Evolutionary conservation across 306 rosid genomes (phyloP).

Genomic region (Prunus dulcis): DNA sequence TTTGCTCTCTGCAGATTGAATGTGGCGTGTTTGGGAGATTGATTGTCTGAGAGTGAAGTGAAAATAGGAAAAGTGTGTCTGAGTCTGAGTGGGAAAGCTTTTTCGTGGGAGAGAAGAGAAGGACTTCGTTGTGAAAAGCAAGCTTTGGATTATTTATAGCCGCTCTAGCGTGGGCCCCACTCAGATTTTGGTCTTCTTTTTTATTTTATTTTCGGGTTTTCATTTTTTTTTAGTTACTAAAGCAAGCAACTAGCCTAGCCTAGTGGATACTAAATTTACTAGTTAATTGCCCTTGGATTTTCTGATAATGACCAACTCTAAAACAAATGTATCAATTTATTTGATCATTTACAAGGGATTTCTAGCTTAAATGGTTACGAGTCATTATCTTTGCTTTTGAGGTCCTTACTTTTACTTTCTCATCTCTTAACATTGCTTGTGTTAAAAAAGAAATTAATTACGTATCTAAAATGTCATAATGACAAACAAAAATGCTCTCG

Average conservation of each 20-base stretch:
- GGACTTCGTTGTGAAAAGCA: constrained; percentile 13
- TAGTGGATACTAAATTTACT: constrained; percentile 1
- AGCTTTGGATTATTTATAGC: constrained; percentile 43
- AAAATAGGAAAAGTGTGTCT: neutral
- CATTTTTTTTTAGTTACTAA: too few relatives aligned
- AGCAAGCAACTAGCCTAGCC: neutral
- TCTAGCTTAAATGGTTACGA: too few relatives aligned
- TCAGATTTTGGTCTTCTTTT: constrained; percentile 9
- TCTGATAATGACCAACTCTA: constrained; percentile 3
- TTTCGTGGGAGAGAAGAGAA: neutral
- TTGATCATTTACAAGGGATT: neutral
- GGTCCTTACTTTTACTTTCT: too few relatives aligned
- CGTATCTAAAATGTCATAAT: too few relatives aligned
- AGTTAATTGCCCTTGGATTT: constrained; percentile 12
- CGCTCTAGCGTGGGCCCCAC: constrained; percentile 32
- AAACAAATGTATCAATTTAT: neutral
- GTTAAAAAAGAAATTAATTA: too few relatives aligned
- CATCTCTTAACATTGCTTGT: too few relatives aligned
- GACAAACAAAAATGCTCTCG: too few relatives aligned
- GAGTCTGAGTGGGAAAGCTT: neutral
- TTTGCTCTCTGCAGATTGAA: neutral
- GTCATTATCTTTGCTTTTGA: too few relatives aligned
- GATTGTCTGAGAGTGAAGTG: constrained; percentile 17
- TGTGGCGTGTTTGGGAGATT: neutral
- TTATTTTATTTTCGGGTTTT: neutral